Conservation (phyloP, 2,329 filamentous ascomycete genomes). For the Dactylellina leptospora region DNA sequence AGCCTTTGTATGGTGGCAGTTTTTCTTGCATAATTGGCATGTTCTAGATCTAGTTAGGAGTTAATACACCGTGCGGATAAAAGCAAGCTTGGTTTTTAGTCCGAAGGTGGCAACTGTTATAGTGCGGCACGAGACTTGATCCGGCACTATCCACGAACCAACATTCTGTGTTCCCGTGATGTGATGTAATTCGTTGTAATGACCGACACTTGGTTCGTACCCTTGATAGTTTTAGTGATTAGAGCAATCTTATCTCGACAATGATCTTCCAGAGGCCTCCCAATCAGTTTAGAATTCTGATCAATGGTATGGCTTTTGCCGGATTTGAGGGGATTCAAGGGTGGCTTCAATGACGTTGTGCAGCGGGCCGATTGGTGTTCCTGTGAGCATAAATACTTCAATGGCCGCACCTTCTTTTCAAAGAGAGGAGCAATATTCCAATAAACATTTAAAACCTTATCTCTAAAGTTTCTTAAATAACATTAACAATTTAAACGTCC, state of each 20-base stretch:
- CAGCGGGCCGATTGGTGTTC: background rate
- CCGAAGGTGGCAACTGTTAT: constrained; percentile 36
- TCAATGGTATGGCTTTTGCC: background rate
- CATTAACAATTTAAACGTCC: background rate
- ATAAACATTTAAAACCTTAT: background rate
- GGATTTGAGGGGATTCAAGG: background rate
- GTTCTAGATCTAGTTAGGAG: constrained; percentile 38
- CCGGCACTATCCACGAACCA: constrained; percentile 34
- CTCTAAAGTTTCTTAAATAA: constrained; percentile 5
- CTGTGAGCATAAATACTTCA: constrained; percentile 46
- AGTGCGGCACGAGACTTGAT: constrained; percentile 40
- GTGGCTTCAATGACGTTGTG: constrained; percentile 35
- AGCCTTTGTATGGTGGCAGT: constrained; percentile 1
- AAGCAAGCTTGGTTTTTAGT: constrained; percentile 45
- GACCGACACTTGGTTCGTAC: background rate
- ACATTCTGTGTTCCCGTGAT: constrained; percentile 40
- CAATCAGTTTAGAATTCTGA: background rate
- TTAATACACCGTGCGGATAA: constrained; percentile 32
- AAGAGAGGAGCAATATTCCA: background rate
- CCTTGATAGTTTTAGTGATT: background rate
- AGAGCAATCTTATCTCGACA: too few relatives aligned
- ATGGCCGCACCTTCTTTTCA: constrained; percentile 30
- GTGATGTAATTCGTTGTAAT: constrained; percentile 51
- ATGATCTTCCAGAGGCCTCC: too few relatives aligned
- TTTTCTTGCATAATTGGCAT: constrained; percentile 27